A percentile compares a stretch with the other conserved stretches of the same genome.
Conservation (phyloP, 139 green algal species). For the Pseudopediastrum boryanum region DNA sequence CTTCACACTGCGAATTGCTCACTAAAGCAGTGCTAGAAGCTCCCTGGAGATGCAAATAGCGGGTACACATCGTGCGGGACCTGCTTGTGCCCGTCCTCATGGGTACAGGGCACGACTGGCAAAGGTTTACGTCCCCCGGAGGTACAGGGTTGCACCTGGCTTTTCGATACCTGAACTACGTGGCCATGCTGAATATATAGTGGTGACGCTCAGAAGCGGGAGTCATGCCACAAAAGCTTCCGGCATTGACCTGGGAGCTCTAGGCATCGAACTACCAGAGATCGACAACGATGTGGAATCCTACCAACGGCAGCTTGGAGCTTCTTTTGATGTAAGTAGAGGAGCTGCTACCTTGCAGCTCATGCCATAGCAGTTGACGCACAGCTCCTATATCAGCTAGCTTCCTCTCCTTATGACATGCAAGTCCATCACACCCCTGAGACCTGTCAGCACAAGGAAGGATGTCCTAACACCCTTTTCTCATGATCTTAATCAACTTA, state of each 20-base stretch:
- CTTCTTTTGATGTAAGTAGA: constrained; percentile 58
- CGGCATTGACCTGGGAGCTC: constrained; percentile 35
- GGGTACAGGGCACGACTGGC: too few species aligned
- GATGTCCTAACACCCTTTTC: neutral
- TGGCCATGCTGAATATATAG: neutral
- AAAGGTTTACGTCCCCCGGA: neutral
- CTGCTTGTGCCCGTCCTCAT: neutral
- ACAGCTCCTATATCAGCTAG: too few species aligned
- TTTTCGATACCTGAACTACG: neutral
- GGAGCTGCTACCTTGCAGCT: neutral
- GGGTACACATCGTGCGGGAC: neutral
- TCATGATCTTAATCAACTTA: neutral
- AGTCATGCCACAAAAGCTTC: neutral
- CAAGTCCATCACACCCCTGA: neutral
- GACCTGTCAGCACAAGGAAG: neutral
- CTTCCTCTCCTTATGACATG: neutral
- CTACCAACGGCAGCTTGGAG: constrained; percentile 63
- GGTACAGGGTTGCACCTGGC: neutral
- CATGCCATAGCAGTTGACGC: neutral
- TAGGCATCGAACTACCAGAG: constrained; percentile 68
- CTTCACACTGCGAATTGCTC: too few species aligned
- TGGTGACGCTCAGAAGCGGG: neutral
- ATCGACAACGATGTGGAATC: constrained; percentile 66
- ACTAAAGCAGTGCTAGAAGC: too few species aligned
- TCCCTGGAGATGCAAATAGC: neutral